Evolutionary conservation across 225 moss, liverwort and hornwort genomes (phyloP).

Genomic region (Polytrichum commune): DNA sequence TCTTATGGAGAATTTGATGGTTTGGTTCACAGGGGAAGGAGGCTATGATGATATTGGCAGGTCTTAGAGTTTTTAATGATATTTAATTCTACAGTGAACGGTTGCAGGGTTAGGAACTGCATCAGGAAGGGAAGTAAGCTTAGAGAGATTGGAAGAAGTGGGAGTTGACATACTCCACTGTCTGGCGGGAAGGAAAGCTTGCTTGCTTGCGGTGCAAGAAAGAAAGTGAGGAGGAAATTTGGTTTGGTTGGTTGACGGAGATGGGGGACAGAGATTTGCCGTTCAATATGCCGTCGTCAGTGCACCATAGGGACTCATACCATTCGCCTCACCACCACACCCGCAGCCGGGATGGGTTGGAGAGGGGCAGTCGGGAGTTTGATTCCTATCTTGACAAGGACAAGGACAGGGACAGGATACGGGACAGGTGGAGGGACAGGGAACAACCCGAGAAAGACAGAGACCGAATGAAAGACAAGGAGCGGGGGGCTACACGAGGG

Average conservation of each 20-base stretch:
- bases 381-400: slow-evolving; percentile 84
- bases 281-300: slow-evolving; percentile 40
- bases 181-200: slow-evolving; percentile 15
- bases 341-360: slow-evolving; percentile 57
- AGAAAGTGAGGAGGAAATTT: slow-evolving; percentile 24
- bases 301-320: slow-evolving; percentile 46
- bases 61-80: slow-evolving; percentile 27
- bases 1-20: neutral
- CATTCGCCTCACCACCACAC: slow-evolving; percentile 56
- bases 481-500: slow-evolving; percentile 57
- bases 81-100: slow-evolving; percentile 33
- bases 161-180: slow-evolving; percentile 5
- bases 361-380: slow-evolving; percentile 63
- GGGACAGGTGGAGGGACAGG: slow-evolving; percentile 82
- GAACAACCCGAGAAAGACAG: slow-evolving; percentile 66
- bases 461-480: slow-evolving; percentile 75
- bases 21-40: slow-evolving; percentile 7
- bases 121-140: neutral
- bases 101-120: slow-evolving; percentile 33
- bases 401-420: slow-evolving; percentile 82
- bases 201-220: slow-evolving; percentile 10
- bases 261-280: slow-evolving; percentile 64
- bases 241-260: slow-evolving; percentile 4
- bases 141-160: neutral
- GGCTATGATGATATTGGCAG: slow-evolving; percentile 12